A percentile compares a stretch with the other conserved stretches of the same genome.
phyloP scores from a whole-genome alignment of 345 rosid genomes.

The Schrenkiella parvula region DNA sequence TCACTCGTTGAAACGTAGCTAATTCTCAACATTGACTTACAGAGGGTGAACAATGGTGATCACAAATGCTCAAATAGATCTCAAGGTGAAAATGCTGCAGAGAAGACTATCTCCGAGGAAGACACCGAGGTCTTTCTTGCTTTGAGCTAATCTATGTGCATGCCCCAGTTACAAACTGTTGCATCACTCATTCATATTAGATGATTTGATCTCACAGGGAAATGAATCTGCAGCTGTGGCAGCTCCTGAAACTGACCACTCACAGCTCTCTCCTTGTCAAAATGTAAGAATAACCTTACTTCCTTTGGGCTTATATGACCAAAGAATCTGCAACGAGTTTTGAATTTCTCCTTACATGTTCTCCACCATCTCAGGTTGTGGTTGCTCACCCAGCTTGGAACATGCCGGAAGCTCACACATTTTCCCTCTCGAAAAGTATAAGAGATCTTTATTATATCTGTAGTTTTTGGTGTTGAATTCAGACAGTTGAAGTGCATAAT shows the following conservation, averaged over 20 bases:
- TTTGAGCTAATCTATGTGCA: not conserved
- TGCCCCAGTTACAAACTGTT: too few species aligned
- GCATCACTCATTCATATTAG: not conserved
- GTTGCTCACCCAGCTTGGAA: conserved; percentile 36
- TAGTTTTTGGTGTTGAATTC: too few species aligned
- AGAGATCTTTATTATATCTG: too few species aligned
- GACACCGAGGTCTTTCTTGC: conserved; percentile 42
- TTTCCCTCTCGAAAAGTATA: conserved; percentile 45
- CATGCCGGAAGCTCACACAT: conserved; percentile 27
- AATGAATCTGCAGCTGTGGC: conserved; percentile 29
- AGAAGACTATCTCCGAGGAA: conserved; percentile 47
- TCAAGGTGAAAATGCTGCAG: conserved; percentile 24
- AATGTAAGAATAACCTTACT: too few species aligned
- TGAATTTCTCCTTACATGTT: not conserved
- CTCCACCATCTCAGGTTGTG: not conserved
- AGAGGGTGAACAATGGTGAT: conserved; percentile 67
- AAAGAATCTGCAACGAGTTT: not conserved
- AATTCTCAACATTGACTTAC: conserved; percentile 8
- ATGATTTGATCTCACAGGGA: conserved; percentile 30
- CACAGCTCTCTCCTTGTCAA: conserved; percentile 35
- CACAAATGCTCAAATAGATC: conserved; percentile 47
- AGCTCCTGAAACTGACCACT: conserved; percentile 23
- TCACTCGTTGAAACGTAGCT: not conserved
- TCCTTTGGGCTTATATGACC: too few species aligned
- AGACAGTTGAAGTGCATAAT: too few species aligned